Evolutionary conservation across 2,329 filamentous ascomycete genomes (phyloP).

Genomic region (Pleurostoma richardsiae): DNA sequence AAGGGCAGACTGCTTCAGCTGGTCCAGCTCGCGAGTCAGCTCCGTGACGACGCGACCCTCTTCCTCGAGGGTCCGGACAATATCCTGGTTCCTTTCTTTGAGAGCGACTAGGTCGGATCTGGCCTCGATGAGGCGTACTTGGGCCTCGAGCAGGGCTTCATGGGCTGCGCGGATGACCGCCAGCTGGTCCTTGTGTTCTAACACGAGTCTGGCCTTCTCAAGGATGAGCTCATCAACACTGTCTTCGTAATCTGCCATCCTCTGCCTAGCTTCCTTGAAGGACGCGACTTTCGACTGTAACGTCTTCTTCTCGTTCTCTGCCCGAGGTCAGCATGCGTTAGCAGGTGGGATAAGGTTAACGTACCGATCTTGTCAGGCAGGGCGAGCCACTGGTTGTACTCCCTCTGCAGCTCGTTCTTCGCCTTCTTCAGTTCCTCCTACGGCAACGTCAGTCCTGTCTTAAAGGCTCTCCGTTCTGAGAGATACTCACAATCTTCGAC

Average conservation of each 20-base stretch:
- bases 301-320: conserved; percentile 27
- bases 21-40: conserved; percentile 26
- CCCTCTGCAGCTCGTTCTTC: conserved; percentile 64
- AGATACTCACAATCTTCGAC: conserved; percentile 37
- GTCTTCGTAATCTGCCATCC: conserved; percentile 45
- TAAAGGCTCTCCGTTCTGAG: not conserved
- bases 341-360: not conserved
- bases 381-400: conserved; percentile 57
- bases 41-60: conserved; percentile 34
- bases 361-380: conserved; percentile 67
- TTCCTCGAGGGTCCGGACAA: conserved; percentile 46
- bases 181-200: conserved; percentile 54
- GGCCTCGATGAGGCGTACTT: conserved; percentile 73
- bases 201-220: conserved; percentile 47
- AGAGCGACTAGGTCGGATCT: conserved; percentile 71
- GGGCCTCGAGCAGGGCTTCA: conserved; percentile 60
- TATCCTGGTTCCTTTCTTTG: conserved; percentile 57
- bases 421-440: conserved; percentile 50
- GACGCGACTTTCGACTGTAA: conserved; percentile 27
- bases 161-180: conserved; percentile 57
- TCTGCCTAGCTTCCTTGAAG: conserved; percentile 30
- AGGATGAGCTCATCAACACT: conserved; percentile 51
- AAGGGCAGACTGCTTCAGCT: conserved; percentile 25
- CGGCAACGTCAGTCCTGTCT: not conserved
- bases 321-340: not conserved